These are phyloP conservation scores for Trichocladium antarcticum DNA, from an alignment of 495 filamentous ascomycete species.

Conservation along the genomic window DNA sequence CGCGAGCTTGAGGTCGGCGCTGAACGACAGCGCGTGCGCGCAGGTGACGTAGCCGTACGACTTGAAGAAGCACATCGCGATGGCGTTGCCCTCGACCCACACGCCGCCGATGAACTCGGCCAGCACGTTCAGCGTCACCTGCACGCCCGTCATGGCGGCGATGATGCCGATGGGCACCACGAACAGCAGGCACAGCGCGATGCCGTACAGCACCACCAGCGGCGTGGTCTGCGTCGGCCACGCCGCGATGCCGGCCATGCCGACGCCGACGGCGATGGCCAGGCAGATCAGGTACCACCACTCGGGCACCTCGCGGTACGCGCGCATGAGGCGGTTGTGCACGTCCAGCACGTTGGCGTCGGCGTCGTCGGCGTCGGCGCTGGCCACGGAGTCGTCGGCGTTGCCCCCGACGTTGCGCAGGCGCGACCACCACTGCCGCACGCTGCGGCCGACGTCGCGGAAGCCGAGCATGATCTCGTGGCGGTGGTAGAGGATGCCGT, in stretches of 20 bases:
- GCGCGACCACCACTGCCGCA: slow-evolving; percentile 13
- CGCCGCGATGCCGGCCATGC: slow-evolving; percentile 27
- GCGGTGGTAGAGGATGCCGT: slow-evolving; percentile 31
- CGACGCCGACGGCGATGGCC: slow-evolving; percentile 24
- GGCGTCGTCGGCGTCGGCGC: slow-evolving; percentile 11
- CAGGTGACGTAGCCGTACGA: slow-evolving; percentile 36
- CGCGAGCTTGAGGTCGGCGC: slow-evolving; percentile 33
- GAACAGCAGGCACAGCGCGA: slow-evolving; percentile 33
- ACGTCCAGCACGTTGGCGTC: slow-evolving; percentile 21
- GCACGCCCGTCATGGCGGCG: slow-evolving; percentile 33
- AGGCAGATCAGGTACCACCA: slow-evolving; percentile 34
- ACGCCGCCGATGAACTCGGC: slow-evolving; percentile 39
- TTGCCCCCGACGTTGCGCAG: neutral
- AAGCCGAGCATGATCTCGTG: slow-evolving; percentile 32
- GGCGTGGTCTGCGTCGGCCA: slow-evolving; percentile 35
- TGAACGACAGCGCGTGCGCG: slow-evolving; percentile 30
- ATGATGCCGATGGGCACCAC: slow-evolving; percentile 36
- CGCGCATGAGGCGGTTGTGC: slow-evolving; percentile 33
- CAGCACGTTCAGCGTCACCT: slow-evolving; percentile 35
- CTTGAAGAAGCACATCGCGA: slow-evolving; percentile 39
- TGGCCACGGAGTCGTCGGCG: neutral
- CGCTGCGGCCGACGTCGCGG: slow-evolving; percentile 19
- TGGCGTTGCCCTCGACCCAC: slow-evolving; percentile 31
- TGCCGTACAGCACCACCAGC: slow-evolving; percentile 34
- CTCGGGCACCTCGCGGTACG: slow-evolving; percentile 33